Base-by-base conservation (phyloP, 352 stramenopile genomes). In the Globisporangium barbulae region DNA sequence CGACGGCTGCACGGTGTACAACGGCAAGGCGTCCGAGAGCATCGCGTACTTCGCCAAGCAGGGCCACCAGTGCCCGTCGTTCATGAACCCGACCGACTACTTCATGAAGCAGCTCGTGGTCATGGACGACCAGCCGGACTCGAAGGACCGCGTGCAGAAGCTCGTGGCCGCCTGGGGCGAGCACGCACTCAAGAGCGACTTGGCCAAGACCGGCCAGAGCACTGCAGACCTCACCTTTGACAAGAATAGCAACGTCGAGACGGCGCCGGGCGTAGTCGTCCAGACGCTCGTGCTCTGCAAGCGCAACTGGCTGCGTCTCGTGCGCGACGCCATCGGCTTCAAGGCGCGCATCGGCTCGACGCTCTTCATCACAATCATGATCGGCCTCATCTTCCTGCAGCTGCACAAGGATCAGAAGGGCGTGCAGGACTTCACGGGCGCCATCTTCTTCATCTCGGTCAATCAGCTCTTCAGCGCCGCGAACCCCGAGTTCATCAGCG, bases 71-170 rank as follows among this genome's bases (percentile, higher is more conserved):
- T 80, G 73, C 39, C 73, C 73, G 39, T 45, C 64, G 30, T 80
- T 78, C 59, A 78, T 73, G 68, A 80, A 78, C 62, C 73, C 70
- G 39, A 70, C 70, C 28, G 73, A 80, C 59, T 80, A 76, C 54
- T 80, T 78, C 37, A 80, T 80, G 73, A 68, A 73, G 49, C 73
- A 78, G 37, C 69, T 80, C 49, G 71, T 73, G 12, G 56, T 74
- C 8, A 56, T 80, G 42, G 71, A 78, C 19, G 69, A 68, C 28
- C 44, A 65, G 28, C 67, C 64, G 2, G 73, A 74, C 12, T 59
- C 64, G 13, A 62, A 52, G 21, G 50, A 64, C 17, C 64, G 73
- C 21, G 70, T 80, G 3, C 50, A 62, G 13, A 50, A 39, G n/a
- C 65, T 80, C 9, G 55, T 66, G 0, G 54, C 66, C 17, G 61